Evolutionary conservation across 352 stramenopile genomes (phyloP), one percentile per base, ranked within the genome.

Genomic region (Globisporangium spiculum): DNA sequence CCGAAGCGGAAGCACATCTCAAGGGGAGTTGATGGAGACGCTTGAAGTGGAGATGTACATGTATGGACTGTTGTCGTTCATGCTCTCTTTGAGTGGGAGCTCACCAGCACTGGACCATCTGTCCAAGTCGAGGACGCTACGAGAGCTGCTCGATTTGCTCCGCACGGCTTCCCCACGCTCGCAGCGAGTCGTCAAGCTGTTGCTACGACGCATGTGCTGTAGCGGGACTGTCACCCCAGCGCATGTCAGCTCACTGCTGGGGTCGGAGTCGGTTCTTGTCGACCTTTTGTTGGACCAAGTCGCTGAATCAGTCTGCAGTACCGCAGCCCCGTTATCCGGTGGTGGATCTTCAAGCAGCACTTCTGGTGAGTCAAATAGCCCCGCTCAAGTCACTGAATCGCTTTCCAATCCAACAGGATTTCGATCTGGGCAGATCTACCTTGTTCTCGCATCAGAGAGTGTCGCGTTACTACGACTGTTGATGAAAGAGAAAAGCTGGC

Each of bases 231-330:
- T 96, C 30, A 84, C 80, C 22, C 89, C 89, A 12, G 73, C 68
- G 32, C 76, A 91, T 48, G 83, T 96, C 10, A 83, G 80, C 44
- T 73, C 78, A 9, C 79, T 96, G 8, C 86, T 93, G 58, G 89
- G 89, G 1, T 94, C 86, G 0, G 87, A 94, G 46, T 90, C 86
- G 1, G 79, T 95, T 12, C 69, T 96, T 14, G 78, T 94, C n/a
- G 89, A 96, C 68, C 64, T 94, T 9, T 55, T 96, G 59, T 76
- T 96, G 1, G 86, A 96, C 73, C 89, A 94, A 81, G 88, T 96
- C 14, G 86, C 89, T 6, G 89, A 96, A 48, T 94, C 89, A 0
- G 81, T 96, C 20, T 94, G 85, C 65, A 93, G 85, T 48, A 92
- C 85, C 10, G 81, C 82, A 22, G 80, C 87, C 50, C 83, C 87